A percentile compares a stretch with the other conserved stretches of the same genome.
Evolutionary conservation across 2,329 filamentous ascomycete genomes (phyloP).

Genomic region (Bipolaris bicolor): DNA sequence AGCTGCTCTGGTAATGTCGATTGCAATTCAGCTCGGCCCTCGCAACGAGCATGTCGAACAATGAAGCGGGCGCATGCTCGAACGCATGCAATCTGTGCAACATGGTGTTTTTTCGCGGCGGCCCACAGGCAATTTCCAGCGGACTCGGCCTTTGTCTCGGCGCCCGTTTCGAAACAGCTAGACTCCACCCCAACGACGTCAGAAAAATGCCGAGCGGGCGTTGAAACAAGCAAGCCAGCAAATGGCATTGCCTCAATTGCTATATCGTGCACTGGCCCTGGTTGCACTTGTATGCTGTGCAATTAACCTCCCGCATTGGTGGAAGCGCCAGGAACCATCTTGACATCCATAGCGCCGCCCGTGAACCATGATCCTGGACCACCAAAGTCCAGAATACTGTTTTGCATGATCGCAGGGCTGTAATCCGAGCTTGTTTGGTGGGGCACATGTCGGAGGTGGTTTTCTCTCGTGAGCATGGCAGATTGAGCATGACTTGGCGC

Average conservation of each 20-base stretch:
- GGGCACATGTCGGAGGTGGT: conserved; percentile 11
- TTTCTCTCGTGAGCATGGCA: conserved; percentile 17
- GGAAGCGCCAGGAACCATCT: conserved; percentile 19
- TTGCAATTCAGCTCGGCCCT: background rate
- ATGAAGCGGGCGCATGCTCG: background rate
- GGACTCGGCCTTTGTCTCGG: conserved; percentile 18
- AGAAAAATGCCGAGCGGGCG: conserved; percentile 21
- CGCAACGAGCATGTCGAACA: conserved; percentile 1
- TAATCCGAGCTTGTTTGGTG: conserved; percentile 18
- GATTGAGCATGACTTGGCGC: conserved; percentile 31
- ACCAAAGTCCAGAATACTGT: conserved; percentile 15
- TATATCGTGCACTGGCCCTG: conserved; percentile 12
- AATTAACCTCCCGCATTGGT: conserved; percentile 36
- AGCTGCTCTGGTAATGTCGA: background rate
- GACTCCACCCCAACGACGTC: conserved; percentile 18
- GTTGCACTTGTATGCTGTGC: conserved; percentile 22
- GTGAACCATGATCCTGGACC: conserved; percentile 22
- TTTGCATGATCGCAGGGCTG: conserved; percentile 12
- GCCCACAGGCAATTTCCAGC: conserved; percentile 13
- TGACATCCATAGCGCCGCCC: conserved; percentile 22
- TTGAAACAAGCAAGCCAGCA: conserved; percentile 12
- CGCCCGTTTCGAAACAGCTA: conserved; percentile 31
- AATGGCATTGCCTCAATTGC: conserved; percentile 6
- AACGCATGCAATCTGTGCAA: background rate
- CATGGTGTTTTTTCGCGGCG: conserved; percentile 4